Evolutionary conservation across 345 rosid genomes (phyloP).

Genomic region (Eucalyptus polyanthemos): DNA sequence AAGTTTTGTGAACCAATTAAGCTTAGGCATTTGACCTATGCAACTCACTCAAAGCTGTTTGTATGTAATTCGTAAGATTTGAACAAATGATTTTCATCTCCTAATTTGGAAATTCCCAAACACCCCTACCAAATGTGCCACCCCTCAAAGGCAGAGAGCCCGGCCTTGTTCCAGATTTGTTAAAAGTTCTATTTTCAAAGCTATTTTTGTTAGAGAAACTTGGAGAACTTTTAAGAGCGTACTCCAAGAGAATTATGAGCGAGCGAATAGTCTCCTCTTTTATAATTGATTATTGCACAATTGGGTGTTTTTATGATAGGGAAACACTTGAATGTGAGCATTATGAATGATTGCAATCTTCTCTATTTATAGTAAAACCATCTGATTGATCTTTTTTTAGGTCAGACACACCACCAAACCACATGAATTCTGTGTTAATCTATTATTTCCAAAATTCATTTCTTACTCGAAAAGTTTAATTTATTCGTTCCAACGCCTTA

Average conservation of each 20-base stretch:
- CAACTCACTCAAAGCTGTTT: background rate
- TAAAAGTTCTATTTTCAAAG: no score
- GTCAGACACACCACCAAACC: rapidly evolving
- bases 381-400: background rate
- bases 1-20: background rate
- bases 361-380: background rate
- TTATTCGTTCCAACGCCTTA: background rate
- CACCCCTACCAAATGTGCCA: no score
- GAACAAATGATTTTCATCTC: background rate
- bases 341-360: no score
- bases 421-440: rapidly evolving
- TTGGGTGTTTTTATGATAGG: no score
- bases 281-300: no score
- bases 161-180: no score
- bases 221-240: no score
- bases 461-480: rapidly evolving
- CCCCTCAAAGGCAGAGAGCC: no score
- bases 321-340: no score
- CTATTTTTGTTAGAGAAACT: no score
- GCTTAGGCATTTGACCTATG: background rate
- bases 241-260: no score
- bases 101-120: background rate
- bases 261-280: no score
- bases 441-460: background rate
- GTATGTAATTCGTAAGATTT: rapidly evolving